A percentile compares a stretch with the other conserved stretches of the same genome.
Conservation (phyloP, 495 filamentous ascomycete genomes). For the Hypoxylon intermedium region DNA sequence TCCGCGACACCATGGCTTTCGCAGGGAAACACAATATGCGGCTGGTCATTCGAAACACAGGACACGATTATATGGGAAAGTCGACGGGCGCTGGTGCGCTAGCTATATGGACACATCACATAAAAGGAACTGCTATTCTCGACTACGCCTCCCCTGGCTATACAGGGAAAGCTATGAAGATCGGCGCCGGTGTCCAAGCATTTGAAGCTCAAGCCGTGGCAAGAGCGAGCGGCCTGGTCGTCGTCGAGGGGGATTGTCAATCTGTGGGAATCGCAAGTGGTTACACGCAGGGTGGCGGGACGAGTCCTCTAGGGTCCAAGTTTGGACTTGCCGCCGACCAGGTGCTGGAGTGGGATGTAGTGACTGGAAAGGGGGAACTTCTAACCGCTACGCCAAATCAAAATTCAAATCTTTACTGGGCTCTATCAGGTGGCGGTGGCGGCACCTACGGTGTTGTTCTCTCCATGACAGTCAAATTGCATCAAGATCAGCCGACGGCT, state of each 20-base stretch:
- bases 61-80: constrained; percentile 56
- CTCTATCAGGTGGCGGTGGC: constrained; percentile 63
- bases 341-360: constrained; percentile 63
- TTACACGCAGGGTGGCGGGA: constrained; percentile 67
- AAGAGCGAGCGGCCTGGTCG: constrained; percentile 51
- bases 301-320: constrained; percentile 52
- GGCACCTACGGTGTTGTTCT: constrained; percentile 62
- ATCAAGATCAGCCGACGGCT: constrained; percentile 32
- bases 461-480: constrained; percentile 52
- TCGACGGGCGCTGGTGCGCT: constrained; percentile 60
- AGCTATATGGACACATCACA: constrained; percentile 57
- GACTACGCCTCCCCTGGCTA: constrained; percentile 42
- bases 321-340: constrained; percentile 68
- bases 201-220: constrained; percentile 59
- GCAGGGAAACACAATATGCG: constrained; percentile 53
- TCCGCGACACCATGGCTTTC: constrained; percentile 55
- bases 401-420: constrained; percentile 66
- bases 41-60: constrained; percentile 58
- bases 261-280: constrained; percentile 58
- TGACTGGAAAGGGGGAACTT: constrained; percentile 54
- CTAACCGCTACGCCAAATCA: constrained; percentile 53
- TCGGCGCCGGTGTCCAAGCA: constrained; percentile 67
- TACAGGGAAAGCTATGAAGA: constrained; percentile 56
- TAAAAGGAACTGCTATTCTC: constrained; percentile 50
- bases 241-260: constrained; percentile 60